These are phyloP conservation scores for Tylopilus subfusipes DNA, from an alignment of 768 basidiomycete genomes.

Conservation along the genomic window DNA sequence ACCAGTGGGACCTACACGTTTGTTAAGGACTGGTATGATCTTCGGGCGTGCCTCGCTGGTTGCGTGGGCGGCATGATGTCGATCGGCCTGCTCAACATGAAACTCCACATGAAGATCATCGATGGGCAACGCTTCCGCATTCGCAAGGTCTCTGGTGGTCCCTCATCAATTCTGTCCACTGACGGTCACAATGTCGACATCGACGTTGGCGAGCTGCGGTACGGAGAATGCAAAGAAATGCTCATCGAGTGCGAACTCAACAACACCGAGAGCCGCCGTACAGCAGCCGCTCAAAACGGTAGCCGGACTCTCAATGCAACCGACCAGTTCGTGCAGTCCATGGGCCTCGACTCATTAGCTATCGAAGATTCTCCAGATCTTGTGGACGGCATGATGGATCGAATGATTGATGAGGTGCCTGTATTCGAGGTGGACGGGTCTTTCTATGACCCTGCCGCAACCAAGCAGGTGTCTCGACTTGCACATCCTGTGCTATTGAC, in stretches of 20 bases:
- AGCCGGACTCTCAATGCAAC: constrained; percentile 64
- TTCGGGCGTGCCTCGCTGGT: constrained; percentile 88
- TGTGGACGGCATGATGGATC: constrained; percentile 89
- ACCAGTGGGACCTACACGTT: constrained; percentile 97
- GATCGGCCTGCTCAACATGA: constrained; percentile 89
- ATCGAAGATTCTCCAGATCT: constrained; percentile 72
- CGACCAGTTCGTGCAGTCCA: constrained; percentile 82
- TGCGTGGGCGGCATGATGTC: constrained; percentile 97
- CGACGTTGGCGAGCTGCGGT: constrained; percentile 89
- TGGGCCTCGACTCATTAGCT: constrained; percentile 73
- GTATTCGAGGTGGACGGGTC: constrained; percentile 94
- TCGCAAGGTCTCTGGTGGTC: constrained; percentile 90
- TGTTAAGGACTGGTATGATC: constrained; percentile 96
- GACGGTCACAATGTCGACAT: constrained; percentile 95
- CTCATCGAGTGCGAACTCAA: constrained; percentile 89
- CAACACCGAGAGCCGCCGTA: constrained; percentile 50
- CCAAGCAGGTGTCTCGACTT: constrained; percentile 81
- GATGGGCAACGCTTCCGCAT: constrained; percentile 90
- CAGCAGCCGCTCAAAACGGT: constrained; percentile 8
- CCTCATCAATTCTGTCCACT: constrained; percentile 79
- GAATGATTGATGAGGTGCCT: constrained; percentile 97
- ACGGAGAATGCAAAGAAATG: constrained; percentile 98
- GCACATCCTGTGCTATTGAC: constrained; percentile 94
- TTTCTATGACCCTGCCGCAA: constrained; percentile 87
- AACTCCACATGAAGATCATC: constrained; percentile 90